Base-by-base conservation (phyloP, 129 eudicot species). In the Flaveria ramosissima region DNA sequence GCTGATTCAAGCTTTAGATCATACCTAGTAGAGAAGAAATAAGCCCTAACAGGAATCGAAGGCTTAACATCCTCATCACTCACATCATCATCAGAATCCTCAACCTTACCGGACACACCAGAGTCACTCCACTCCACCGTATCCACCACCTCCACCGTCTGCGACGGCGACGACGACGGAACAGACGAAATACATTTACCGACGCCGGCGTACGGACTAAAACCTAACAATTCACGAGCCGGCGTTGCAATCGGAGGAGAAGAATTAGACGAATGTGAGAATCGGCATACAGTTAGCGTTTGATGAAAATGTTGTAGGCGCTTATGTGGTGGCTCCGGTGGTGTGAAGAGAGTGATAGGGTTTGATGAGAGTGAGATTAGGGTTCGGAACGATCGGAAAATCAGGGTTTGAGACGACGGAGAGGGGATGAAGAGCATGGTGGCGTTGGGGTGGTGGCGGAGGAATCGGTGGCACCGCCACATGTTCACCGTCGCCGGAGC, bases 1-100 rank as follows among this genome's bases (percentile, higher is more conserved):
- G 20, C 20, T 12, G 27, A 47, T 64, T 46, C 9, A 46, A 75
- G 39, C 36, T 26, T 14, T 2, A 4, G 50, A 56, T 3, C 41
- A 71, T 86, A 93, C 98, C 98, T 90, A 9, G 98, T 93, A 64
- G 98, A 93, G 91, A 90, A 88, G 71, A 93, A 90, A 84, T 79
- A 90, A 61, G 98, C 98, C 82, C 90, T 81, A 68, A 93, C 98
- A 47, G 95, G 92, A 84, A 93, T 90, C 64, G 87, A 20, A 30
- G 88, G 72, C 77, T 77, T 77, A 65, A 77, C 73, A 41, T 88
- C 94, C 68, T 83, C 86, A 46, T 85, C 92, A 30, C 41, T 71
- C 21, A 80, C 42, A 7, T 86, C 83, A 46, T 73, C 79, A 9
- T 57, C 78, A 23, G 77, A 71, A 20, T 80, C 86, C 16, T 59